phyloP scores from a whole-genome alignment of 352 stramenopile genomes.

The Phytophthora sp. region DNA sequence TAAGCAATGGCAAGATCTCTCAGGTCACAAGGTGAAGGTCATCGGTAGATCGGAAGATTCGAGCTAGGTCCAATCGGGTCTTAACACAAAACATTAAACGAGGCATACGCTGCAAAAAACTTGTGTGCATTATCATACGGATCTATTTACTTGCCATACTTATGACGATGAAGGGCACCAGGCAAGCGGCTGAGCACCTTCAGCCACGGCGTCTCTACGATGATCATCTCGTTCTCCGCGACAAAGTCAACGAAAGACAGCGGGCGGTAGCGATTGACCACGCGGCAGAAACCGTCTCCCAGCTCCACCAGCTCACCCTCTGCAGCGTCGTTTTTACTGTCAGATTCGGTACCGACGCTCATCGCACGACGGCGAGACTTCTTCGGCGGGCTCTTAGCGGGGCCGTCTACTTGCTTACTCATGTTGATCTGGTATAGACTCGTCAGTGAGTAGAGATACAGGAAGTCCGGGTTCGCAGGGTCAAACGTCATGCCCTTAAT shows the following conservation, averaged over 20 bases:
- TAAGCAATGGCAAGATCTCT: conserved; percentile 81
- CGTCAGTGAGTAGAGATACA: conserved; percentile 83
- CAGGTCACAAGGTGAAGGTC: conserved; percentile 53
- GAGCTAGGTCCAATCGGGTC: background rate
- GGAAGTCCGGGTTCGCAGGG: conserved; percentile 69
- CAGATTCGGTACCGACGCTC: conserved; percentile 67
- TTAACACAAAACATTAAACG: background rate
- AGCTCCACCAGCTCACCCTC: conserved; percentile 70
- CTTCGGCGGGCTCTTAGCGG: conserved; percentile 40
- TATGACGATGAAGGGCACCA: conserved; percentile 82
- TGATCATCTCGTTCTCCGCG: conserved; percentile 71
- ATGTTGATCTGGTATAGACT: conserved; percentile 89
- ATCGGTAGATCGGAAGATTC: conserved; percentile 35
- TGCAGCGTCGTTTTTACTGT: conserved; percentile 55
- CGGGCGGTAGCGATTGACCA: conserved; percentile 85
- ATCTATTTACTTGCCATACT: conserved; percentile 86
- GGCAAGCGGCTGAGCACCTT: conserved; percentile 86
- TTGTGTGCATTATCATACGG: conserved; percentile 25
- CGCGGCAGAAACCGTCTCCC: conserved; percentile 69
- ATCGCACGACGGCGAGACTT: conserved; percentile 54
- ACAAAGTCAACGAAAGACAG: conserved; percentile 89
- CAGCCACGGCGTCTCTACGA: conserved; percentile 87
- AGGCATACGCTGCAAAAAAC: background rate
- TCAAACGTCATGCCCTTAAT: conserved; percentile 86
- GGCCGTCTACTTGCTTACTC: conserved; percentile 36